Evolutionary conservation across 2,329 filamentous ascomycete genomes (phyloP).

Genomic region (Ceratocystiopsis minuta): DNA sequence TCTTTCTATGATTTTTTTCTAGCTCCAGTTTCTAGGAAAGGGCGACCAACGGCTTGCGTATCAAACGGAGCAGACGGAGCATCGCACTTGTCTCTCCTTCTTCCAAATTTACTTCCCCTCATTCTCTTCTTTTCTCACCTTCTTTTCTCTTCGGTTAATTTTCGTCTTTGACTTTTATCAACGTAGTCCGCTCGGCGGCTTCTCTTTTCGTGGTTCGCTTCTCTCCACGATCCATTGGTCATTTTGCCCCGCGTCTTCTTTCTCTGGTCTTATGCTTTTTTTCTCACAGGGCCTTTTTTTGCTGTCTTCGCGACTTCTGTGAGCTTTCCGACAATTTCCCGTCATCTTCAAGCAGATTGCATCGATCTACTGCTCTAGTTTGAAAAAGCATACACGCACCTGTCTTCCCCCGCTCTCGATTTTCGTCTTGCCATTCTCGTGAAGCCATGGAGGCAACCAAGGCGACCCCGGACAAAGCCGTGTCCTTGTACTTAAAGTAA

Average conservation of each 20-base stretch:
- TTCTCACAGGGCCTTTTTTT: neutral
- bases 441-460: neutral
- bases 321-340: no score
- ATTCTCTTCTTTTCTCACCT: neutral
- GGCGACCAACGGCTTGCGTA: no score
- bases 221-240: no score
- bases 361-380: no score
- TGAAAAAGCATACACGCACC: no score
- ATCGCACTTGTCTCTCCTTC: no score
- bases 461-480: neutral
- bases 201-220: neutral
- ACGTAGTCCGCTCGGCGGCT: neutral
- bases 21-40: neutral
- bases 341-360: no score
- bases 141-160: neutral
- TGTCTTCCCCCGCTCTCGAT: neutral
- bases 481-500: conserved; percentile 1
- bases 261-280: neutral
- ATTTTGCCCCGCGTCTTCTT: no score
- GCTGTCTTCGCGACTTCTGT: no score
- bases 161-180: neutral
- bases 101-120: no score
- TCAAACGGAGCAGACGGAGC: no score
- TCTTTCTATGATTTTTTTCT: neutral
- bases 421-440: neutral